Evolutionary conservation across 1,139 yeast species (phyloP).

Genomic region (Wickerhamomyces sp.): DNA sequence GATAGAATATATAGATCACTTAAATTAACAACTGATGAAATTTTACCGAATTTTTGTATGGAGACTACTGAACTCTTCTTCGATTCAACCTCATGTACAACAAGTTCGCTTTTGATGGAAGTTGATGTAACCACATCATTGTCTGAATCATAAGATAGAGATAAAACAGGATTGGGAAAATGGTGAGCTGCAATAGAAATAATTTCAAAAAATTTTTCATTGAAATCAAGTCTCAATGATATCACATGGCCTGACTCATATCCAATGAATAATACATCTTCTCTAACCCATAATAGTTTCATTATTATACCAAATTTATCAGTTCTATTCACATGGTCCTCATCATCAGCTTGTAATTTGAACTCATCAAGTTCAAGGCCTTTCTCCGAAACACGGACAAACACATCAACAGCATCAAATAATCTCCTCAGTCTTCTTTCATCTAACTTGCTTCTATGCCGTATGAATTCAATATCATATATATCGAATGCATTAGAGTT

Average conservation of each 20-base stretch:
- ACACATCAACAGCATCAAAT: constrained; percentile 25
- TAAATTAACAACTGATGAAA: constrained; percentile 10
- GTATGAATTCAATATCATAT: constrained; percentile 31
- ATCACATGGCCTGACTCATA: constrained; percentile 55
- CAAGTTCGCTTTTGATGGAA: constrained; percentile 34
- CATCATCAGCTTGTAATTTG: constrained; percentile 19
- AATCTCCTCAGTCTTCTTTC: constrained; percentile 24
- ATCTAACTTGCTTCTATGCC: constrained; percentile 3
- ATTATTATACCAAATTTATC: constrained; percentile 50
- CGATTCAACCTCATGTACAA: constrained; percentile 24
- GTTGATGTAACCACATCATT: constrained; percentile 35
- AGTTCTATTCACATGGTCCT: constrained; percentile 14
- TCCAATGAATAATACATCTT: constrained; percentile 38
- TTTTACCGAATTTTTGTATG: constrained; percentile 16
- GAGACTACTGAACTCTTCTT: constrained; percentile 6
- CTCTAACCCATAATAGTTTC: constrained; percentile 38
- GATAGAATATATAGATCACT: constrained; percentile 19
- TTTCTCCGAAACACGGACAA: constrained; percentile 3
- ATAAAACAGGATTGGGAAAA: constrained; percentile 49
- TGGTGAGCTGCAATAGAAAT: constrained; percentile 24
- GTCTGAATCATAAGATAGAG: constrained; percentile 26
- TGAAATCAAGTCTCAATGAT: constrained; percentile 29
- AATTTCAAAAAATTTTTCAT: constrained; percentile 16
- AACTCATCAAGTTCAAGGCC: constrained; percentile 16
- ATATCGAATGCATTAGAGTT: constrained; percentile 53